Percentiles rank a stretch among this genome's conserved stretches.
These are phyloP conservation scores for Chaetomiaceae sp. DNA, from an alignment of 2,329 filamentous ascomycete species.

Conservation along the genomic window DNA sequence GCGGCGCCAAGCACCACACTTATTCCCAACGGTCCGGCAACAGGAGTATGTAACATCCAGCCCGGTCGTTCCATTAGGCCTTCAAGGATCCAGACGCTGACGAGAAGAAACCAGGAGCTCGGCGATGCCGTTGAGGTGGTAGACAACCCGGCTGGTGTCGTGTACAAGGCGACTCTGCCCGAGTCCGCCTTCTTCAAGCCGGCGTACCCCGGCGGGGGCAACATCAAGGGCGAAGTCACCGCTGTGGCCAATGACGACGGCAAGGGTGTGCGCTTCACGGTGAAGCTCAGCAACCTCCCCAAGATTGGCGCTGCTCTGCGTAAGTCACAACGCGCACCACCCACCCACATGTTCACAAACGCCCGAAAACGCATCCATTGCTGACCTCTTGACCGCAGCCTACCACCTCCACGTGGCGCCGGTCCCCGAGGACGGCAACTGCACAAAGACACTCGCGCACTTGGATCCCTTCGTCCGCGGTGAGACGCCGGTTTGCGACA, in stretches of 20 bases:
- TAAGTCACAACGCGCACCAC: conserved; percentile 35
- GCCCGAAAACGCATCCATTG: neutral
- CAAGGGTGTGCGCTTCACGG: conserved; percentile 30
- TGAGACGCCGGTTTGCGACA: conserved; percentile 57
- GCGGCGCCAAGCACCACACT: conserved; percentile 7
- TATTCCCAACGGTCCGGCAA: conserved; percentile 8
- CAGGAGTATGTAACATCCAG: conserved; percentile 19
- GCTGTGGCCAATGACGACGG: conserved; percentile 28
- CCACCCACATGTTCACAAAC: neutral
- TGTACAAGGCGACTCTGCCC: conserved; percentile 55
- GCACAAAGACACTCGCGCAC: conserved; percentile 61
- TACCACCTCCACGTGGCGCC: conserved; percentile 69
- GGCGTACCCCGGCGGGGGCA: conserved; percentile 42
- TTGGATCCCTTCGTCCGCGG: conserved; percentile 66
- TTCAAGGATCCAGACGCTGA: too few relatives aligned
- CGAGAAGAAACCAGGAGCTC: conserved; percentile 30
- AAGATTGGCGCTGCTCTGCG: conserved; percentile 31
- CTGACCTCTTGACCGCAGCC: conserved; percentile 36
- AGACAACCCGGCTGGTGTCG: conserved; percentile 51
- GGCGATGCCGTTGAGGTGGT: conserved; percentile 47
- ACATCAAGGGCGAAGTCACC: conserved; percentile 41
- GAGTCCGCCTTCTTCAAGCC: conserved; percentile 46
- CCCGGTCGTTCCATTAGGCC: neutral
- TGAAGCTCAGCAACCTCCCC: conserved; percentile 32
- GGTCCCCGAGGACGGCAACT: conserved; percentile 64